Evolutionary conservation across 768 basidiomycete species (phyloP), one percentile per base, ranked within the genome.

Genomic region (Kondoa subrosea): DNA sequence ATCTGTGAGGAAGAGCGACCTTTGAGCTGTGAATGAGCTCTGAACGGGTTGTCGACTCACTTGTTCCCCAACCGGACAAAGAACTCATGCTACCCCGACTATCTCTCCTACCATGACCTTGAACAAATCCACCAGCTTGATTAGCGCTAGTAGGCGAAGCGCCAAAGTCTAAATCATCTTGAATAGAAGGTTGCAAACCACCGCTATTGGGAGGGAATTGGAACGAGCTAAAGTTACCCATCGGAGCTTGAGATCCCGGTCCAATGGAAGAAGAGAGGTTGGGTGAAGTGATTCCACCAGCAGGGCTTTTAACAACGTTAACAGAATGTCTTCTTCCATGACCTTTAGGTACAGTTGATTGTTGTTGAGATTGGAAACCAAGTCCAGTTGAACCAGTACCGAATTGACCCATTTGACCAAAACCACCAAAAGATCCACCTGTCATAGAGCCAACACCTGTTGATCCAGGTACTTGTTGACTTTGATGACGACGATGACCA

Each of bases 281-380:
- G 8, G 61, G 61, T 17, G 27, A 30, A 16, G 61, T 63, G 30
- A 33, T 32, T 17, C 17, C 14, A 31, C 25, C 25, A 33, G 15
- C 30, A 33, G 27, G 12, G 58, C 26, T 26, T 33, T 91, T 90
- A 69, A 90, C 84, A 34, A 92, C 89, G 73, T 91, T 92, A 70
- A 92, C 90, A 71, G 89, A 91, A 77, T 91, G 89, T 67, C 91
- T 81, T 58, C 91, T 82, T 50, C 88, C 90, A 75, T 93, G 91
- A 29, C 73, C 70, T 32, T 64, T 68, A 1, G 70, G 71, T 30
- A 66, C 29, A 17, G 57, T 83, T 83, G 72, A 83, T 73, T 86
- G 85, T 15, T 66, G 65, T 29, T 33, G 50, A 32, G 26, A n/a
- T 8, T 21, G 56, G 64, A 30, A 63, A 33, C 56, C 32, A 56